These are phyloP conservation scores for Hortaea sp. DNA, from an alignment of 2,329 filamentous ascomycete species.

Conservation along the genomic window DNA sequence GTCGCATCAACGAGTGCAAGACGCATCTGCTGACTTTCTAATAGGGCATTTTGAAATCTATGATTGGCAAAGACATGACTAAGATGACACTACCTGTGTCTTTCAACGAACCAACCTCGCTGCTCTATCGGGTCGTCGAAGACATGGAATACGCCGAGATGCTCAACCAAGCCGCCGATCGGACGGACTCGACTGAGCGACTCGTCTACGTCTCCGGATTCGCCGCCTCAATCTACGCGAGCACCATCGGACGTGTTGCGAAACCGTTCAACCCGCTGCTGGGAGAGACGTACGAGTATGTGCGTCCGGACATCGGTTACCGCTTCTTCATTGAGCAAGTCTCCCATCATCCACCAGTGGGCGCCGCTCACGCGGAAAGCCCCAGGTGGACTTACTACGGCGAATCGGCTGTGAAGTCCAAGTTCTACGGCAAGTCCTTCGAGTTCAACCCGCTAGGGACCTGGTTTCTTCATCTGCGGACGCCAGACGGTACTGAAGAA, in stretches of 20 bases:
- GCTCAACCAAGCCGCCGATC: slow-evolving; percentile 76
- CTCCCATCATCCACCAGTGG: slow-evolving; percentile 90
- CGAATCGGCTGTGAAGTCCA: slow-evolving; percentile 88
- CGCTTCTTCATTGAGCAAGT: slow-evolving; percentile 98
- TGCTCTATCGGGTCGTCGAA: slow-evolving; percentile 88
- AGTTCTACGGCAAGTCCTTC: slow-evolving; percentile 96
- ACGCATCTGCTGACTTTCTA: slow-evolving; percentile 15
- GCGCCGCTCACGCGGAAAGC: slow-evolving; percentile 85
- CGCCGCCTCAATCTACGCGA: slow-evolving; percentile 92
- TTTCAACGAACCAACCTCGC: slow-evolving; percentile 95
- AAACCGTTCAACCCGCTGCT: slow-evolving; percentile 97
- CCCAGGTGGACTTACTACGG: slow-evolving; percentile 94
- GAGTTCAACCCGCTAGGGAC: slow-evolving; percentile 94
- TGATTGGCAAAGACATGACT: slow-evolving; percentile 99
- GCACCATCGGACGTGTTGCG: slow-evolving; percentile 89
- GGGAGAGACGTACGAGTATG: slow-evolving; percentile 95
- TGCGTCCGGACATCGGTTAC: slow-evolving; percentile 89
- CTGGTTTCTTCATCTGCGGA: slow-evolving; percentile 85
- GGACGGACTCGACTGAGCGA: slow-evolving; percentile 77
- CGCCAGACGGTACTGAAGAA: slow-evolving; percentile 55
- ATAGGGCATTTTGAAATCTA: slow-evolving; percentile 91
- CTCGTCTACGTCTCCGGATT: slow-evolving; percentile 93
- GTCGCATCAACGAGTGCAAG: too few species aligned
- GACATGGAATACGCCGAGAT: slow-evolving; percentile 98
- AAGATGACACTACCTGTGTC: slow-evolving; percentile 98